A percentile compares a stretch with the other conserved stretches of the same genome.
These are phyloP conservation scores for Quercus phellos DNA, from an alignment of 331 rosid species.

Conservation along the genomic window DNA sequence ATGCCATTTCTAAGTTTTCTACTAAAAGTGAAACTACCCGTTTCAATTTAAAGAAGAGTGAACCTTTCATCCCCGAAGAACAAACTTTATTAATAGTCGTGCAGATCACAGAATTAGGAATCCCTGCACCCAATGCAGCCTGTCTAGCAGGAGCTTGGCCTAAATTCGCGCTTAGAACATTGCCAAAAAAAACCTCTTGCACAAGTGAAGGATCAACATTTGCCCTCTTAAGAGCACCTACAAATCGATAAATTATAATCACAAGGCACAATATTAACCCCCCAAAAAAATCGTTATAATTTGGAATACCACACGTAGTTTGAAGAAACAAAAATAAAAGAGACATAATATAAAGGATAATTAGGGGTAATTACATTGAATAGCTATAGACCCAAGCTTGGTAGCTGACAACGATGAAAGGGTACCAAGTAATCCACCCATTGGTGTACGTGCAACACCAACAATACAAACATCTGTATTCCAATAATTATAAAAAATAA, in stretches of 20 bases:
- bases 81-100: slow-evolving; percentile 93
- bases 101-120: slow-evolving; percentile 82
- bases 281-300: background rate
- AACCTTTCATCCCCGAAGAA: slow-evolving; percentile 87
- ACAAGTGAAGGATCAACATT: slow-evolving; percentile 77
- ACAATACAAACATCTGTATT: slow-evolving; percentile 86
- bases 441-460: slow-evolving; percentile 90
- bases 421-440: slow-evolving; percentile 77
- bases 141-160: slow-evolving; percentile 99
- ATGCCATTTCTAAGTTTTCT: background rate
- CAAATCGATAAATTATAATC: slow-evolving; percentile 12
- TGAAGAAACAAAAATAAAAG: background rate
- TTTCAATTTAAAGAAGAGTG: slow-evolving; percentile 2
- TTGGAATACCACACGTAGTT: background rate
- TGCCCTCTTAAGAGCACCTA: slow-evolving; percentile 86
- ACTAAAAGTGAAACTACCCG: background rate
- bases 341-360: background rate
- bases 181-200: slow-evolving; percentile 94
- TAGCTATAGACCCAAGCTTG: slow-evolving; percentile 70
- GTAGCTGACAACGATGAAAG: slow-evolving; percentile 91
- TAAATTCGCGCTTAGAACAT: slow-evolving; percentile 86
- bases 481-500: too few relatives aligned
- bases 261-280: background rate
- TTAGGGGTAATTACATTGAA: slow-evolving; percentile 33
- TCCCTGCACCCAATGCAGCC: slow-evolving; percentile 89